Evolutionary conservation across 306 rosid genomes (phyloP).

Genomic region (Begonia loranthoides): DNA sequence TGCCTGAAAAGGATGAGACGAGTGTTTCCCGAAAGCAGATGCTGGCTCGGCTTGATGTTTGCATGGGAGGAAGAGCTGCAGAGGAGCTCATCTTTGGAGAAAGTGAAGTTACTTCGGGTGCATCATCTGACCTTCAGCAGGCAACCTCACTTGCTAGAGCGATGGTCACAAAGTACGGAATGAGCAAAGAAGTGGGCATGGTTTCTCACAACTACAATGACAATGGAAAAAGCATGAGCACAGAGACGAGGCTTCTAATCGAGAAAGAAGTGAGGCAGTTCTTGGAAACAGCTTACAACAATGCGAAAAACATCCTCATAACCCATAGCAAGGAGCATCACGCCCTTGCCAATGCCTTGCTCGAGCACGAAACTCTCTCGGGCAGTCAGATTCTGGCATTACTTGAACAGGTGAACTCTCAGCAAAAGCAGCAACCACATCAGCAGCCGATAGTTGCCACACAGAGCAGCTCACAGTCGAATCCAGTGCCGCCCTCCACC

Average conservation of each 20-base stretch:
- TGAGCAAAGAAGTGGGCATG: slow-evolving; percentile 78
- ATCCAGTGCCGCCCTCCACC: slow-evolving; percentile 36
- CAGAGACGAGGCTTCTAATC: slow-evolving; percentile 81
- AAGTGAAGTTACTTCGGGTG: slow-evolving; percentile 75
- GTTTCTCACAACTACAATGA: slow-evolving; percentile 64
- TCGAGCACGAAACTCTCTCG: slow-evolving; percentile 62
- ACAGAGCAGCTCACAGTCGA: slow-evolving; percentile 45
- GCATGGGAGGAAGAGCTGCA: slow-evolving; percentile 90
- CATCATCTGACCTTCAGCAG: slow-evolving; percentile 45
- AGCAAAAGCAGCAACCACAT: slow-evolving; percentile 26
- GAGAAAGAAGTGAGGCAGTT: slow-evolving; percentile 68
- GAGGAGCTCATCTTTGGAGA: slow-evolving; percentile 90
- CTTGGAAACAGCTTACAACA: slow-evolving; percentile 60
- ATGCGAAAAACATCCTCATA: slow-evolving; percentile 76
- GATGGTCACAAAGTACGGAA: slow-evolving; percentile 83
- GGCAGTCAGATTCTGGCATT: slow-evolving; percentile 59
- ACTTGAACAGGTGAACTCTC: slow-evolving; percentile 43
- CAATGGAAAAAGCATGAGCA: slow-evolving; percentile 81
- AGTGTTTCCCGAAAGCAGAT: slow-evolving; percentile 58
- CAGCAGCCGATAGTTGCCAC: slow-evolving; percentile 23
- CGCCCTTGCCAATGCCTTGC: slow-evolving; percentile 72
- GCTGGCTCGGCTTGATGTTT: slow-evolving; percentile 78
- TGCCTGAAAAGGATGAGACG: slow-evolving; percentile 69
- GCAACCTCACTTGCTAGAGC: slow-evolving; percentile 77
- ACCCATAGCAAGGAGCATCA: slow-evolving; percentile 66